These are phyloP conservation scores for Albophoma yamanashiensis DNA, from an alignment of 2,329 filamentous ascomycete genomes.

Conservation along the genomic window DNA sequence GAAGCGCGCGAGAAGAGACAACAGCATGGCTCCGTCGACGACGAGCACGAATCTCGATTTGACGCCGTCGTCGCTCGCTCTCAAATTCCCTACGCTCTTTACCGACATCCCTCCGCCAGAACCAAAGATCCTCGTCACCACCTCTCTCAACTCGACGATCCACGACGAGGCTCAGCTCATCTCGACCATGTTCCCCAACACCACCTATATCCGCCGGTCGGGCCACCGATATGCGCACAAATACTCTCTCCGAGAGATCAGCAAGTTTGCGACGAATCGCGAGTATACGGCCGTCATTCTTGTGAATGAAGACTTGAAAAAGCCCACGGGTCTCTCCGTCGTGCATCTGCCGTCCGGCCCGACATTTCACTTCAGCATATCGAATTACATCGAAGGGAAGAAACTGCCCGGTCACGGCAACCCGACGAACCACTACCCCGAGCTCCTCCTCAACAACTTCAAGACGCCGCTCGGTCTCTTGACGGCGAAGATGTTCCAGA, in stretches of 20 bases:
- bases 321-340: constrained; percentile 69
- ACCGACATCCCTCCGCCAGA: constrained; percentile 44
- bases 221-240: constrained; percentile 79
- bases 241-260: constrained; percentile 86
- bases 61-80: constrained; percentile 46
- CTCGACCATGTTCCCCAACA: constrained; percentile 74
- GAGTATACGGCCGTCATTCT: constrained; percentile 78
- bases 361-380: constrained; percentile 85
- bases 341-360: constrained; percentile 77
- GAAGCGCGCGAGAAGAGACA: constrained; percentile 33
- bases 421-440: constrained; percentile 80
- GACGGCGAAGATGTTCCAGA: constrained; percentile 68
- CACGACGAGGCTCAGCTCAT: constrained; percentile 75
- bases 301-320: constrained; percentile 82
- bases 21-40: constrained; percentile 45
- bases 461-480: constrained; percentile 83
- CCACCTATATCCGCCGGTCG: constrained; percentile 76
- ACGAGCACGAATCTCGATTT: constrained; percentile 54
- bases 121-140: constrained; percentile 89
- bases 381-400: constrained; percentile 82
- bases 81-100: constrained; percentile 54
- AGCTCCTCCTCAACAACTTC: constrained; percentile 90
- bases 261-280: constrained; percentile 70
- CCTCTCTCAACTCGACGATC: constrained; percentile 76
- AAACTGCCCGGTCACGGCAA: constrained; percentile 83